These are phyloP conservation scores for Globisporangium takayamanum DNA, from an alignment of 352 stramenopile genomes.

Conservation along the genomic window DNA sequence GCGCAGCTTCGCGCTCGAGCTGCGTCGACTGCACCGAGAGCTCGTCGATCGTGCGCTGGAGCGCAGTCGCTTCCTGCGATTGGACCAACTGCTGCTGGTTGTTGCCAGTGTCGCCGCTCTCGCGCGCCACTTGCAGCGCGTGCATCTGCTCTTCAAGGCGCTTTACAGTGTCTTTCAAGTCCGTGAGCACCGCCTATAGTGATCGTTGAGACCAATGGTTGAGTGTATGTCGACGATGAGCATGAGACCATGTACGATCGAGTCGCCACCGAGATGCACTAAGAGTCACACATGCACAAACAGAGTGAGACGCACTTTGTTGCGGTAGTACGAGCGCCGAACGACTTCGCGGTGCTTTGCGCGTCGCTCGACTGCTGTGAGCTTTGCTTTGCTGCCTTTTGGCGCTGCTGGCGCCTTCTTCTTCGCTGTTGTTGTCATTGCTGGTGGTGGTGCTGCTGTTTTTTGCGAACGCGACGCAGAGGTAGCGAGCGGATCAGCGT, in stretches of 20 bases:
- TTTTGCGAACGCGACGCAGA: neutral
- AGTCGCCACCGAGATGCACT: neutral
- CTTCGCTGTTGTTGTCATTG: neutral
- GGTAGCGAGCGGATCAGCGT: neutral
- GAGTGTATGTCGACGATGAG: neutral
- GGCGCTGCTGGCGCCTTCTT: neutral
- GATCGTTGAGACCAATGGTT: no score
- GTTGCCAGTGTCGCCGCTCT: neutral
- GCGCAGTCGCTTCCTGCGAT: conserved; percentile 19
- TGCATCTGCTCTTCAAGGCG: conserved; percentile 45
- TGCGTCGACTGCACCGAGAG: conserved; percentile 33
- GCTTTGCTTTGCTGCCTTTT: conserved; percentile 20
- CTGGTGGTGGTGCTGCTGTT: neutral
- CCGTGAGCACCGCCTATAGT: conserved; percentile 37
- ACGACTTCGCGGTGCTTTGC: conserved; percentile 65
- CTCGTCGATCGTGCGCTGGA: conserved; percentile 29
- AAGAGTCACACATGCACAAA: neutral
- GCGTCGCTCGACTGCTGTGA: conserved; percentile 48
- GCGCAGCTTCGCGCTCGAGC: conserved; percentile 34
- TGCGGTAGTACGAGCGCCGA: conserved; percentile 67
- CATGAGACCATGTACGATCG: no score
- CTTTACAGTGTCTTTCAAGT: conserved; percentile 44
- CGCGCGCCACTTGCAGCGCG: conserved; percentile 17
- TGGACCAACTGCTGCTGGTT: conserved; percentile 11
- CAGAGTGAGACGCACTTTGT: conserved; percentile 31